Evolutionary conservation across 495 filamentous ascomycete genomes (phyloP).

Genomic region (Pyrenopolyporus hunteri): DNA sequence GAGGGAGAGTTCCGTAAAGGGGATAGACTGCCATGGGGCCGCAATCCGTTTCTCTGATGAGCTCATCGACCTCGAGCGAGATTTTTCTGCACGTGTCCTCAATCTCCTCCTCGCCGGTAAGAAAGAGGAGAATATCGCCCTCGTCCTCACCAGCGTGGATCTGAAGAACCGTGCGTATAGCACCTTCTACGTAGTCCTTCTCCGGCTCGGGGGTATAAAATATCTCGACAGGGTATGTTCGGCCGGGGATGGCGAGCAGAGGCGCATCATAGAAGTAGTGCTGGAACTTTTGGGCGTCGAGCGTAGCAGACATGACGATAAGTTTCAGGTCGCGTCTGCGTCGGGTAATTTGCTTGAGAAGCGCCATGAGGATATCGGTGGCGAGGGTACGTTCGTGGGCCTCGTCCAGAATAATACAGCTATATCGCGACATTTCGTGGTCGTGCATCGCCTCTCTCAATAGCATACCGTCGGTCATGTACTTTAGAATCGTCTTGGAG

Average conservation of each 20-base stretch:
- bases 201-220: slow-evolving; percentile 98
- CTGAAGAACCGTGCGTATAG: slow-evolving; percentile 90
- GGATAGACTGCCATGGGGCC: slow-evolving; percentile 91
- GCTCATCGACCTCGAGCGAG: slow-evolving; percentile 84
- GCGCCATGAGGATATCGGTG: slow-evolving; percentile 94
- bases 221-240: slow-evolving; percentile 96
- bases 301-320: slow-evolving; percentile 97
- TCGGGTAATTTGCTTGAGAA: slow-evolving; percentile 82
- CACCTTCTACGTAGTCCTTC: slow-evolving; percentile 94
- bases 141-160: slow-evolving; percentile 93
- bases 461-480: slow-evolving; percentile 99
- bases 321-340: slow-evolving; percentile 89
- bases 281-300: slow-evolving; percentile 98
- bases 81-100: slow-evolving; percentile 96
- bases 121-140: slow-evolving; percentile 93
- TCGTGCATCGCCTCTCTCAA: slow-evolving; percentile 98
- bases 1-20: slow-evolving; percentile 92
- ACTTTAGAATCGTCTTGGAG: slow-evolving; percentile 91
- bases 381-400: slow-evolving; percentile 95
- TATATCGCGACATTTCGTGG: slow-evolving; percentile 86
- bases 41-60: slow-evolving; percentile 85
- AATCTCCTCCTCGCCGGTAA: slow-evolving; percentile 99
- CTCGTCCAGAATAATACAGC: slow-evolving; percentile 98
- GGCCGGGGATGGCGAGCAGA: slow-evolving; percentile 89
- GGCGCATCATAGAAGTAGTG: slow-evolving; percentile 96